Evolutionary conservation across 2,329 filamentous ascomycete genomes (phyloP), one percentile per base, ranked within the genome.

Genomic region (Geosmithia flava): DNA sequence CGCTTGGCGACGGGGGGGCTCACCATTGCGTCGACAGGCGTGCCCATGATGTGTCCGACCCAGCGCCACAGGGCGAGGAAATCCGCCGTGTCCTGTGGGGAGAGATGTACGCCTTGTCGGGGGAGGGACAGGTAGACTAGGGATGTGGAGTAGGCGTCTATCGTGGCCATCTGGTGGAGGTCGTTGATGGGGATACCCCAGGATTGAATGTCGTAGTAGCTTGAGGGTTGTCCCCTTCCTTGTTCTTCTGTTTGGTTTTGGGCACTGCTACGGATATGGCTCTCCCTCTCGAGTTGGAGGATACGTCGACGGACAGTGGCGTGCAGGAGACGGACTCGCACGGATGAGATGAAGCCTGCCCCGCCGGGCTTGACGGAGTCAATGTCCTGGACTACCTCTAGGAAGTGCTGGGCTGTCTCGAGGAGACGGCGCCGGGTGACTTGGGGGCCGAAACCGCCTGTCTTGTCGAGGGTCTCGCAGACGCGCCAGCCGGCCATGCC

Each of bases 41-140:
- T 79, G 13, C 85, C 86, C 56, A 88, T 74, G 29, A 89, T 69
- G 56, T 87, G 74, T 0, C 76, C 85, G 13, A 90, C 76, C 53
- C 86, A 84, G 2, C 85, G 75, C 85, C 85, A 91, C 1, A 91
- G 67, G 0, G 85, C 83, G 43, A 87, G 69, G 58, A 87, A 90
- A 56, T 89, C 85, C 2, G 59, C 58, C 2, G 76, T 78, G 58
- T 91, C 85, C 49, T 76, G 74, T 27, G 70, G 50, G 0, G 73
- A 71, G 23, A 86, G 65, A 53, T 68, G 81, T 48, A 91, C 80
- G 2, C 85, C 86, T 64, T 90, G 85, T 0, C 83, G 72, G 0
- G 85, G 85, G 4, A 90, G 70, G 20, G 76, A 76, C 23, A 87
- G 59, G 72, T 77, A 89, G 51, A 89, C 72, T 2, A 88, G 62